phyloP scores from a whole-genome alignment of 345 rosid genomes.

The Populus pruinosa region DNA sequence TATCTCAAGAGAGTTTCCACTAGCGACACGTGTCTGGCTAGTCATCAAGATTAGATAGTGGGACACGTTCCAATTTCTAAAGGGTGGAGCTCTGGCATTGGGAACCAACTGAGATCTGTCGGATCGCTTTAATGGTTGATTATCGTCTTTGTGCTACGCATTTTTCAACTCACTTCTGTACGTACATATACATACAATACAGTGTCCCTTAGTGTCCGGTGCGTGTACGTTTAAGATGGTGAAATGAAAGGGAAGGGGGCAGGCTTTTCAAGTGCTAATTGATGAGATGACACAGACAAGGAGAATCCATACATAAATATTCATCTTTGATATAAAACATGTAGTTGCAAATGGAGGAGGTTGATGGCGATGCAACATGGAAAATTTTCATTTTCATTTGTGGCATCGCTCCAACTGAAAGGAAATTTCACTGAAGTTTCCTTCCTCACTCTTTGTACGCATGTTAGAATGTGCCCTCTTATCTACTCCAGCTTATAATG shows the following conservation, averaged over 20 bases:
- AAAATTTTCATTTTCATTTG: background rate
- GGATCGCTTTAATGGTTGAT: background rate
- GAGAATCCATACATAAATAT: background rate
- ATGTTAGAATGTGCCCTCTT: background rate
- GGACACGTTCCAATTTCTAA: background rate
- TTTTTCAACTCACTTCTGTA: background rate
- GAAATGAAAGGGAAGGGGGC: background rate
- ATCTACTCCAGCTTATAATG: background rate
- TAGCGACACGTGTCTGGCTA: too few species aligned
- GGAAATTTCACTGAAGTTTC: conserved; percentile 14
- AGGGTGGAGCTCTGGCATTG: too few species aligned
- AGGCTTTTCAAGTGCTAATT: background rate
- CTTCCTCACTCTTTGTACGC: background rate
- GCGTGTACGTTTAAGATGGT: background rate
- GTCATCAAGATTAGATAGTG: background rate
- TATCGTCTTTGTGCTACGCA: background rate
- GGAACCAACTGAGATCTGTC: background rate
- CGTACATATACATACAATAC: background rate
- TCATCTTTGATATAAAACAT: background rate
- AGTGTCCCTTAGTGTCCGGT: background rate
- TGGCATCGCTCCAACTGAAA: background rate
- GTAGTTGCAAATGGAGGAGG: background rate
- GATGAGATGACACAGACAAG: too few species aligned
- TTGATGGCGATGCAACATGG: background rate
- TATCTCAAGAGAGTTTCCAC: too few species aligned